Percentiles rank a stretch among this genome's conserved stretches.
Conservation (phyloP, 2,329 filamentous ascomycete genomes). For the Claviceps sp. region DNA sequence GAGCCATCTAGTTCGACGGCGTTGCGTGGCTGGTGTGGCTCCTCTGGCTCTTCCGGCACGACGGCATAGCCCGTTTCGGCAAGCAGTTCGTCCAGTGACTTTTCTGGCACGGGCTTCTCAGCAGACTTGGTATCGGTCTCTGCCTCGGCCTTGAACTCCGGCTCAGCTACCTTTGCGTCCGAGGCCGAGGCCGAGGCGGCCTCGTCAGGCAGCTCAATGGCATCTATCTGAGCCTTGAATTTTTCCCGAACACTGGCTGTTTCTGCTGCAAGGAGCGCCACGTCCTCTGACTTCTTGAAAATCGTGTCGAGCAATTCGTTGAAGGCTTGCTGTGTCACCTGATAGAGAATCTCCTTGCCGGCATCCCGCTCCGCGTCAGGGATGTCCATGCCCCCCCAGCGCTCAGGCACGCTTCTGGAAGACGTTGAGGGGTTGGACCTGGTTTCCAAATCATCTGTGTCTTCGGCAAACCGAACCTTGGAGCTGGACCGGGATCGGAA, state of each 20-base stretch:
- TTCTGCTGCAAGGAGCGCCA: slow-evolving; percentile 53
- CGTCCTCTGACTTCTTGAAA: slow-evolving; percentile 69
- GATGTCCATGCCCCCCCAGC: slow-evolving; percentile 67
- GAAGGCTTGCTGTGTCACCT: slow-evolving; percentile 78
- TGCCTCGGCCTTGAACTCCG: not conserved
- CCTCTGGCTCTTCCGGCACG: slow-evolving; percentile 14
- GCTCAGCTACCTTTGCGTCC: not conserved
- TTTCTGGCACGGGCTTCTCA: slow-evolving; percentile 8
- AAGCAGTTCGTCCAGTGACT: slow-evolving; percentile 25
- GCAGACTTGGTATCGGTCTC: not conserved
- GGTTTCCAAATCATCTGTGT: slow-evolving; percentile 54
- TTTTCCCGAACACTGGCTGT: slow-evolving; percentile 49
- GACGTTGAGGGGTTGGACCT: slow-evolving; percentile 61
- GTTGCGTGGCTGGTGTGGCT: slow-evolving; percentile 15
- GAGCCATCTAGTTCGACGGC: slow-evolving; percentile 20
- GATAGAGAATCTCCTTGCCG: slow-evolving; percentile 79
- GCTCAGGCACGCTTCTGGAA: slow-evolving; percentile 57
- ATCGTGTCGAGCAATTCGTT: slow-evolving; percentile 83
- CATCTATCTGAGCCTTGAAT: slow-evolving; percentile 35
- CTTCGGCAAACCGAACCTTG: slow-evolving; percentile 65
- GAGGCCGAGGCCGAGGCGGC: not conserved
- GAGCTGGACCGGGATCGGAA: slow-evolving; percentile 55
- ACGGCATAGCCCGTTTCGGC: slow-evolving; percentile 31
- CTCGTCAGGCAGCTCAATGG: slow-evolving; percentile 21
- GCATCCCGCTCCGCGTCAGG: slow-evolving; percentile 70